Base-by-base conservation (phyloP, 2,329 filamentous ascomycete genomes). In the Onygena corvina region DNA sequence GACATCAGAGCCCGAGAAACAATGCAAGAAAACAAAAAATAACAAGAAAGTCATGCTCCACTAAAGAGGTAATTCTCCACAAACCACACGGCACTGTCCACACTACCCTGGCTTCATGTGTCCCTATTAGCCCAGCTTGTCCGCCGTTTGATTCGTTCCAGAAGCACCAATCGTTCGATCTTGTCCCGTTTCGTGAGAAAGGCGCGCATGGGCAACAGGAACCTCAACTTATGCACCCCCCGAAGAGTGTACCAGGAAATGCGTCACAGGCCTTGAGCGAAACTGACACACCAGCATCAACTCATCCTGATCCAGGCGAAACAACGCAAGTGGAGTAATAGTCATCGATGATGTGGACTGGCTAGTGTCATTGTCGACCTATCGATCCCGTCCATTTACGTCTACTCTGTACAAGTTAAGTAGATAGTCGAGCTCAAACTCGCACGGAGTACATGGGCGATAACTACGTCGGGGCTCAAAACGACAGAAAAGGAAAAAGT, bases 31-130 rank as follows among this genome's bases (percentile, higher is more conserved):
- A n/a, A 20, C 2, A 21, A 42, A 20, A 42, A 20, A 18, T 8
- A 42, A 42, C 6, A 18, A 25, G n/a, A 20, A 29, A 25, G 25
- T 21, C 40, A 44, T 25, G 40, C 40, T 44, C 29, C 42, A 46
- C 29, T 12, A 12, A 4, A 46, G 25, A 31, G 29, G 42, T 46
- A 30, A 46, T 29, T 46, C 42, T 46, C 42, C 40, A 44, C 40
- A 20, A 21, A 20, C 40, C 40, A 44, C 20, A 44, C 40, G 40
- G 40, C 25, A 44, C 40, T 46, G 42, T 46, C 23, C 42, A 46
- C 42, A 25, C 6, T 44, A 44, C 20, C 42, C 23, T 46, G 12
- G 21, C 14, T 46, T 30, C 6, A 11, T 46, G 23, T 40, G 18
- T 40, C 36, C 25, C 18, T 14, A 40, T 40, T 40, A 23, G 36